Conservation (phyloP, 1,139 yeast species). For the Geotrichum reessii region DNA sequence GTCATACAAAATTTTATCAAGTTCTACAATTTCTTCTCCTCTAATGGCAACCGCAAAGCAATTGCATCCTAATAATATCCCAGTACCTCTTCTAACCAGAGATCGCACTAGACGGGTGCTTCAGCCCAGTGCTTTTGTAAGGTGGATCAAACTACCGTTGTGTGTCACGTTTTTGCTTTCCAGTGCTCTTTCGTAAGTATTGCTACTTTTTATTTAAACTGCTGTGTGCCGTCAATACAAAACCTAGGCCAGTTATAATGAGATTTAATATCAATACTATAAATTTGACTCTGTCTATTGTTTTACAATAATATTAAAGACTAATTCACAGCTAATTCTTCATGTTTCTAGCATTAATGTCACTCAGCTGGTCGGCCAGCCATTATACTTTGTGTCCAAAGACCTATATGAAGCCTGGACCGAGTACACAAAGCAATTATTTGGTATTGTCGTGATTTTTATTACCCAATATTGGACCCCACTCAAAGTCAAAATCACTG, state of each 20-base stretch:
- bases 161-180: constrained; percentile 2
- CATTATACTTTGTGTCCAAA: constrained; percentile 27
- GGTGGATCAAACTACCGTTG: constrained; percentile 11
- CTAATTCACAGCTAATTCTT: not conserved
- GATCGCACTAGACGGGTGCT: not conserved
- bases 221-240: too few species aligned
- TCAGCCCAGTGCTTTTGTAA: not conserved
- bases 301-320: not conserved
- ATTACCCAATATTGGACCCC: constrained; percentile 35
- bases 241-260: too few species aligned
- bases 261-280: not conserved
- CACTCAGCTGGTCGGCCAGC: constrained; percentile 31
- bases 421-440: constrained; percentile 37
- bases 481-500: constrained; percentile 32
- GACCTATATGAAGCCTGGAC: constrained; percentile 32
- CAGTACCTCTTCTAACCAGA: not conserved
- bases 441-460: constrained; percentile 34
- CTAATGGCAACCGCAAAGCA: not conserved
- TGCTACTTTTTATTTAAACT: too few species aligned
- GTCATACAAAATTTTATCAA: too few species aligned
- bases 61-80: not conserved
- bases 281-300: not conserved
- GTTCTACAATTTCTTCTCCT: too few species aligned
- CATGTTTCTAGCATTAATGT: constrained; percentile 22
- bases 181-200: constrained; percentile 12